These are phyloP conservation scores for Jamesozyma rosinii DNA, from an alignment of 805 yeast genomes.

Conservation along the genomic window DNA sequence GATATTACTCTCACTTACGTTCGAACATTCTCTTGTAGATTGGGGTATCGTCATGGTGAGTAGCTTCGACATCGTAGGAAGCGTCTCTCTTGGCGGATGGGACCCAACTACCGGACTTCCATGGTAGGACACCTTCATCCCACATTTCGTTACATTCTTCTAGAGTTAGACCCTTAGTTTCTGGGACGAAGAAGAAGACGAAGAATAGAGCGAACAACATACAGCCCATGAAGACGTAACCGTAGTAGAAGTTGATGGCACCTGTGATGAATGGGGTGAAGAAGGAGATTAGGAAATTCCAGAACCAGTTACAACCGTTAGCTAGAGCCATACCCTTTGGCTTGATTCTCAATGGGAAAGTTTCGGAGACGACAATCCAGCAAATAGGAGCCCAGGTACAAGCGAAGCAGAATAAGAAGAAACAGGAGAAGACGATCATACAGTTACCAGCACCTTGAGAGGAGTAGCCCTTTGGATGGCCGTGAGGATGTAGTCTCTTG, in stretches of 20 bases:
- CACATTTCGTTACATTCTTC: constrained; percentile 68
- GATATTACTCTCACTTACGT: not conserved
- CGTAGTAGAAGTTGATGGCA: constrained; percentile 1
- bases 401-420: constrained; percentile 3
- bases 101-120: constrained; percentile 34
- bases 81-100: constrained; percentile 33
- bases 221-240: constrained; percentile 2
- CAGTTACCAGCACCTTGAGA: constrained; percentile 4
- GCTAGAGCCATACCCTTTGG: constrained; percentile 1
- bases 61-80: constrained; percentile 9
- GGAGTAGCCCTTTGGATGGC: not conserved
- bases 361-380: constrained; percentile 1
- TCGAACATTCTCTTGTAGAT: constrained; percentile 11
- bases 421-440: constrained; percentile 3
- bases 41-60: constrained; percentile 21
- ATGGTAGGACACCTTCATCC: constrained; percentile 26
- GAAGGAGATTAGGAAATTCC: constrained; percentile 1
- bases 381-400: constrained; percentile 1
- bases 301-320: constrained; percentile 1
- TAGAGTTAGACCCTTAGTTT: constrained; percentile 36
- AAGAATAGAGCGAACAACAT: not conserved
- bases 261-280: constrained; percentile 1
- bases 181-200: constrained; percentile 1
- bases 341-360: constrained; percentile 3
- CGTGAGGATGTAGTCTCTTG: constrained; percentile 1